Evolutionary conservation across 1,139 yeast species (phyloP).

Genomic region (Arxiozyma heterogenica): DNA sequence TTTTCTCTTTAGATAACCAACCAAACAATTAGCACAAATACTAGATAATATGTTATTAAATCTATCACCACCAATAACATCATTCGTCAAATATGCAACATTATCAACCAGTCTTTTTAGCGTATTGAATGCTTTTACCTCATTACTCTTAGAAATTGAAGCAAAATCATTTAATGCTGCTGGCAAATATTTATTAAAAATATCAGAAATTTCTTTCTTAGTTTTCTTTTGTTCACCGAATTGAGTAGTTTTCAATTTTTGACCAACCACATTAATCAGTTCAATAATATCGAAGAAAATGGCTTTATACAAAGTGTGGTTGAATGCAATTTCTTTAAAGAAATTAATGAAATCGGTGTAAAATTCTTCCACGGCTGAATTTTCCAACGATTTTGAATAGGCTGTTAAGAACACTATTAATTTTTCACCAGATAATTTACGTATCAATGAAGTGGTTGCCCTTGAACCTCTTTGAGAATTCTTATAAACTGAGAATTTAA

Average conservation of each 20-base stretch:
- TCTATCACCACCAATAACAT: conserved; percentile 39
- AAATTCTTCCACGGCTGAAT: conserved; percentile 68
- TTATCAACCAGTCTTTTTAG: conserved; percentile 34
- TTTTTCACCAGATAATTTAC: conserved; percentile 15
- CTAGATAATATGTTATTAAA: conserved; percentile 37
- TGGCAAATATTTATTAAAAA: conserved; percentile 48
- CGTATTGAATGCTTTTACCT: conserved; percentile 8
- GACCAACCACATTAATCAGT: conserved; percentile 43
- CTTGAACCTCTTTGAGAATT: conserved; percentile 19
- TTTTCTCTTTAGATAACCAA: conserved; percentile 41
- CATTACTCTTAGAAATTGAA: conserved; percentile 6
- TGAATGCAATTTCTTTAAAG: conserved; percentile 47
- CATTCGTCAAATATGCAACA: conserved; percentile 40
- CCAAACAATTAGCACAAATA: conserved; percentile 38
- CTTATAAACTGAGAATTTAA: conserved; percentile 17
- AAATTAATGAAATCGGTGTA: conserved; percentile 53
- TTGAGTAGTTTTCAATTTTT: conserved; percentile 48
- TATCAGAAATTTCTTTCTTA: conserved; percentile 59
- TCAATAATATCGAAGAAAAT: conserved; percentile 46
- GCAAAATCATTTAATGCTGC: conserved; percentile 29
- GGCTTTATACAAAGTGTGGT: conserved; percentile 40
- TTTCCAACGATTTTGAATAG: conserved; percentile 58
- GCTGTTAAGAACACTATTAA: conserved; percentile 31
- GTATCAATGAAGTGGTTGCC: conserved; percentile 19
- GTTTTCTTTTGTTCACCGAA: conserved; percentile 53